A percentile compares a stretch with the other conserved stretches of the same genome.
phyloP scores from a whole-genome alignment of 306 rosid genomes.

The Fragaria nilgerrensis region DNA sequence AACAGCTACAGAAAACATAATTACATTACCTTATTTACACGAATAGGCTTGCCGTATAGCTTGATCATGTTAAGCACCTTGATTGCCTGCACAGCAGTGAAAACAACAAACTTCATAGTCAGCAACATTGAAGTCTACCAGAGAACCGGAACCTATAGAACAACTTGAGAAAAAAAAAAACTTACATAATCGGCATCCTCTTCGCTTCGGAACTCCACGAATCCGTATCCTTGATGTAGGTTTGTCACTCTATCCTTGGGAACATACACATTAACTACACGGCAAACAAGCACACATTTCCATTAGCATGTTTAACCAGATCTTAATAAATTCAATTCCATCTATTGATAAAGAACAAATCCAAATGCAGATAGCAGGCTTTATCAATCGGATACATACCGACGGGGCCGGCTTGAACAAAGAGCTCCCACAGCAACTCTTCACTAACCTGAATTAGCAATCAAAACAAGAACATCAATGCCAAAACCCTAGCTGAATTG shows the following conservation, averaged over 20 bases:
- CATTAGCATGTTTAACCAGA: not conserved
- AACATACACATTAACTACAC: slow-evolving; percentile 82
- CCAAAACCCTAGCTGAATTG: slow-evolving; percentile 11
- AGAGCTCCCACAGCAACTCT: slow-evolving; percentile 60
- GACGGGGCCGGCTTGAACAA: slow-evolving; percentile 67
- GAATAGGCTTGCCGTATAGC: slow-evolving; percentile 92
- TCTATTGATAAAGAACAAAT: not conserved
- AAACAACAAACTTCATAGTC: not conserved
- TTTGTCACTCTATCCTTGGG: slow-evolving; percentile 94
- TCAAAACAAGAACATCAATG: not conserved
- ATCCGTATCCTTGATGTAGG: slow-evolving; percentile 96
- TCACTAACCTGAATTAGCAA: slow-evolving; percentile 36
- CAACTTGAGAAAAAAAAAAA: not conserved
- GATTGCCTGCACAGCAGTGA: slow-evolving; percentile 60
- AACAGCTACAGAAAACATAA: not conserved
- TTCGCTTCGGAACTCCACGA: slow-evolving; percentile 89
- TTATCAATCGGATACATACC: slow-evolving; percentile 29
- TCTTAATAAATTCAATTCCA: not conserved
- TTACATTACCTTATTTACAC: slow-evolving; percentile 82
- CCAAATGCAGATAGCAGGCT: not conserved
- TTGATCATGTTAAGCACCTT: slow-evolving; percentile 97
- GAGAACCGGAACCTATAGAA: not conserved
- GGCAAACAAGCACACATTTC: not conserved
- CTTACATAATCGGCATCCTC: slow-evolving; percentile 94
- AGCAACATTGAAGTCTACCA: not conserved